Evolutionary conservation across 805 yeast species (phyloP).

Genomic region (Ogataea nonfermentans): DNA sequence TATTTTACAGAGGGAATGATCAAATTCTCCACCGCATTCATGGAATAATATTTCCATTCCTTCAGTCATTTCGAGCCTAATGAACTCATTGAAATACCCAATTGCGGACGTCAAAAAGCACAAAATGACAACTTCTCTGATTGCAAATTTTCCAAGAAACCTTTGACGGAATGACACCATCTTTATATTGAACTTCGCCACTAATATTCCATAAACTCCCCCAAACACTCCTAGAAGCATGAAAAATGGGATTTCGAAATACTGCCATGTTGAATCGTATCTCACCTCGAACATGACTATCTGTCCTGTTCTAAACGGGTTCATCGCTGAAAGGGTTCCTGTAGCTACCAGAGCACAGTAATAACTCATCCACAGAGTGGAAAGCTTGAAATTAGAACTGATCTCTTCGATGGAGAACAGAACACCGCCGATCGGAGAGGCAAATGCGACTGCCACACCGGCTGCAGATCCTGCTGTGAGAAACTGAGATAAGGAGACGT

Average conservation of each 20-base stretch:
- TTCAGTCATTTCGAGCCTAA: constrained; percentile 90
- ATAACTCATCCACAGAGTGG: constrained; percentile 87
- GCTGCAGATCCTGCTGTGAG: constrained; percentile 93
- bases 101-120: constrained; percentile 70
- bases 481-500: constrained; percentile 51
- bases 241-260: constrained; percentile 79
- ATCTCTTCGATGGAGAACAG: constrained; percentile 91
- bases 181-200: constrained; percentile 70
- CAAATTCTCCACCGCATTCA: constrained; percentile 58
- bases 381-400: constrained; percentile 65
- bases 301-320: constrained; percentile 95
- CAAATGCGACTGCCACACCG: constrained; percentile 98
- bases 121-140: constrained; percentile 68
- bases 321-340: constrained; percentile 70
- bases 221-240: constrained; percentile 84
- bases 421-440: constrained; percentile 96
- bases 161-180: constrained; percentile 76
- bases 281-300: constrained; percentile 89
- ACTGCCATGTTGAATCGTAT: constrained; percentile 84
- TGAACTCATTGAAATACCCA: constrained; percentile 80
- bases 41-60: constrained; percentile 87
- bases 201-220: constrained; percentile 81
- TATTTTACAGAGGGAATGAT: constrained; percentile 40
- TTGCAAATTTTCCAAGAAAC: constrained; percentile 55
- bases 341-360: constrained; percentile 90